Evolutionary conservation across 2,329 filamentous ascomycete species (phyloP).

Genomic region (Cladosporium sp.): DNA sequence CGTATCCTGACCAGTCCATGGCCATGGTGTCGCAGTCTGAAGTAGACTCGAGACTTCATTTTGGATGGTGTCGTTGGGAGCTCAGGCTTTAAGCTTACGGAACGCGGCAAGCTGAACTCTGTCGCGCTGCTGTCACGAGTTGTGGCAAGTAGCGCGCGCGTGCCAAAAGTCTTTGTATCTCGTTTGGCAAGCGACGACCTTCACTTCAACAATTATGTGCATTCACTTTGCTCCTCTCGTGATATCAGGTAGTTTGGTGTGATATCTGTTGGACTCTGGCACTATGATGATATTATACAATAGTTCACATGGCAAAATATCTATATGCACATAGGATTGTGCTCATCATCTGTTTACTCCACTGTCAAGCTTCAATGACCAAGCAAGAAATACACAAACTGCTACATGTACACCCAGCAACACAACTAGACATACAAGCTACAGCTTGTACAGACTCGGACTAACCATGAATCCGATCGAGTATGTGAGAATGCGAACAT

Average conservation of each 20-base stretch:
- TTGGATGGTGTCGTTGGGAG: neutral
- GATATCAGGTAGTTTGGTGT: neutral
- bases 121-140: neutral
- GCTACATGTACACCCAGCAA: neutral
- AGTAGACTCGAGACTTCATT: neutral
- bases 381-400: neutral
- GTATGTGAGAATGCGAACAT: neutral
- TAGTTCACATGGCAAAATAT: no score
- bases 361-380: accelerated
- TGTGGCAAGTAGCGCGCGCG: neutral
- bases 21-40: constrained; percentile 5
- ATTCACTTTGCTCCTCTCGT: neutral
- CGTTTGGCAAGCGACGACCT: neutral
- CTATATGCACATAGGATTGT: no score
- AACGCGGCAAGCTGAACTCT: neutral
- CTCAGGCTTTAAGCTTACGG: constrained; percentile 7
- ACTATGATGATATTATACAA: neutral
- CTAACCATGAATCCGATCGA: accelerated
- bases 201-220: neutral
- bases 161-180: neutral
- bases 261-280: accelerated
- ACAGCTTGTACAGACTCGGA: neutral
- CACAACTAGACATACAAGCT: no score
- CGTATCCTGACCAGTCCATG: constrained; percentile 9
- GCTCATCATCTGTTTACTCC: no score